Evolutionary conservation across 495 filamentous ascomycete species (phyloP).

Genomic region (Tricharina praecox): DNA sequence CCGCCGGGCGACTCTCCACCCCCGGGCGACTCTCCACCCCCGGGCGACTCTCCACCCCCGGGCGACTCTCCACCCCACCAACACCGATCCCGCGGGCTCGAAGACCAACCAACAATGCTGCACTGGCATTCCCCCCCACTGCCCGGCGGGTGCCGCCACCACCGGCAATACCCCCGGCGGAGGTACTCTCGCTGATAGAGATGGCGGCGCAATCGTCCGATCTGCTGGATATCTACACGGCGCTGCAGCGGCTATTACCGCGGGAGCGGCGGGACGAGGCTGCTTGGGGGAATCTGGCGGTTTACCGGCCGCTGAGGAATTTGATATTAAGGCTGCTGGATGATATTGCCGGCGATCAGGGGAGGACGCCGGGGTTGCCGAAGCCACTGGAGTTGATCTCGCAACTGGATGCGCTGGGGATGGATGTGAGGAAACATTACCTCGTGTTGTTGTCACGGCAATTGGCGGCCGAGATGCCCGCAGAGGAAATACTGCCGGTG

Average conservation of each 20-base stretch:
- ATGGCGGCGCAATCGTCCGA: background rate
- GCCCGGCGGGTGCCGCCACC: background rate
- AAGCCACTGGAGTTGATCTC: slow-evolving; percentile 11
- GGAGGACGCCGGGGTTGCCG: background rate
- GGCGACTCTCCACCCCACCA: background rate
- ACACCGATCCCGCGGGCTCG: background rate
- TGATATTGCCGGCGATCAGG: slow-evolving; percentile 8
- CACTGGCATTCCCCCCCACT: background rate
- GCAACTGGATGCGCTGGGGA: slow-evolving; percentile 7
- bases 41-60: background rate
- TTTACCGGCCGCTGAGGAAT: background rate
- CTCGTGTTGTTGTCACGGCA: slow-evolving; percentile 9
- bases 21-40: too few relatives aligned
- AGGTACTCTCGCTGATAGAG: background rate
- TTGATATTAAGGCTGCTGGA: slow-evolving; percentile 5
- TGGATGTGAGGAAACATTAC: slow-evolving; percentile 8
- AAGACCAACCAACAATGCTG: background rate
- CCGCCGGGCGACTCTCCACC: too few relatives aligned
- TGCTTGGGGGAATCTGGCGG: background rate
- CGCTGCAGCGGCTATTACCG: background rate
- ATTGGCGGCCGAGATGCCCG: background rate
- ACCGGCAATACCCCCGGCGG: background rate
- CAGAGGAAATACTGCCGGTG: slow-evolving; percentile 7
- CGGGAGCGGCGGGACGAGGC: background rate
- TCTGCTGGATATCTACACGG: background rate